Evolutionary conservation across 805 yeast species (phyloP).

Genomic region (Yarrowia deformans): DNA sequence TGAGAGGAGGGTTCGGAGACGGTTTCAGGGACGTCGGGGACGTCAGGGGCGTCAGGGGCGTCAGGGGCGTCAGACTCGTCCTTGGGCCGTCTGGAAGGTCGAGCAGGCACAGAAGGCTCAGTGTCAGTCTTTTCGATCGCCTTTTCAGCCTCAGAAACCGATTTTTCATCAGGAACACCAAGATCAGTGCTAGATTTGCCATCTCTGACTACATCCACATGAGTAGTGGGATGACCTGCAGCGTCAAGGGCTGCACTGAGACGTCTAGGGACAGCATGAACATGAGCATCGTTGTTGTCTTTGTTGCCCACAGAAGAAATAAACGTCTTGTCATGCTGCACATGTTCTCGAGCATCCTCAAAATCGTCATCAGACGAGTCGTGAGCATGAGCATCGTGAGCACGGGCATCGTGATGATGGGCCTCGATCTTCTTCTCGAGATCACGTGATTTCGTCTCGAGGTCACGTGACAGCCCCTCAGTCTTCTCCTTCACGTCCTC

Average conservation of each 20-base stretch:
- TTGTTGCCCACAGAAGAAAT: neutral
- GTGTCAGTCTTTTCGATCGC: neutral
- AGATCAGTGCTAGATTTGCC: neutral
- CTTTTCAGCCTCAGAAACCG: neutral
- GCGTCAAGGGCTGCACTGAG: neutral
- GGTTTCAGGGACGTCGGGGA: too few relatives aligned
- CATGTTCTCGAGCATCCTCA: constrained; percentile 13
- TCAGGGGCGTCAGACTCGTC: too few relatives aligned
- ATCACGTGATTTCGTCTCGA: neutral
- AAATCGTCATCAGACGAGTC: constrained; percentile 21
- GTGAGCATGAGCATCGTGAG: neutral
- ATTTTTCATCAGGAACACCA: too few relatives aligned
- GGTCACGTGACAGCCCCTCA: neutral
- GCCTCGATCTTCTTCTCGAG: constrained; percentile 4
- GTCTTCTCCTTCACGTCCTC: constrained; percentile 2
- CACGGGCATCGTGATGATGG: constrained; percentile 10
- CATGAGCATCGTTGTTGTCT: neutral
- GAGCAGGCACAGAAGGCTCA: neutral
- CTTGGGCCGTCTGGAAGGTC: neutral
- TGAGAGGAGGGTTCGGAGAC: too few relatives aligned
- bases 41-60: too few relatives aligned
- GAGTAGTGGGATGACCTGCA: neutral
- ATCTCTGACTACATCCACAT: neutral
- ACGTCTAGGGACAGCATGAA: neutral
- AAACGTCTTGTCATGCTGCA: neutral